phyloP scores from a whole-genome alignment of 257 asterid genomes.

The Orobanche coerulescens region DNA sequence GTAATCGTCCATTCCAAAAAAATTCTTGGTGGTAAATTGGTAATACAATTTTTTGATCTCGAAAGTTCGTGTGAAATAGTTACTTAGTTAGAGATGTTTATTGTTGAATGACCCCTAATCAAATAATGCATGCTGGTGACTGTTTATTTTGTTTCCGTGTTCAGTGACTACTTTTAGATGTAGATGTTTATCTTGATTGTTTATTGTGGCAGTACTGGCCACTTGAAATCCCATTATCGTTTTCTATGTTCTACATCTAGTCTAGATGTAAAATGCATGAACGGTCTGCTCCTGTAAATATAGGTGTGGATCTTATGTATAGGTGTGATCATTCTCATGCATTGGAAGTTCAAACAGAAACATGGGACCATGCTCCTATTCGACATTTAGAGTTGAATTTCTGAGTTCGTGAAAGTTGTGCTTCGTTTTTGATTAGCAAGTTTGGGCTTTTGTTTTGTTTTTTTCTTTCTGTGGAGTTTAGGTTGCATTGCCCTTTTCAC shows the following conservation, averaged over 20 bases:
- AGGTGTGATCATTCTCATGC: not conserved
- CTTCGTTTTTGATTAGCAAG: not conserved
- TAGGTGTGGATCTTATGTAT: conserved; percentile 9
- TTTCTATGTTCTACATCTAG: not conserved
- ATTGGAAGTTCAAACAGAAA: not conserved
- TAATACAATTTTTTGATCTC: not conserved
- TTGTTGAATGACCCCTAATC: not conserved
- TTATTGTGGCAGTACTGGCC: conserved; percentile 9
- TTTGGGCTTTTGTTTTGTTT: not conserved
- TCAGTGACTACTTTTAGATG: conserved; percentile 1
- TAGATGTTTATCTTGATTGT: conserved; percentile 2
- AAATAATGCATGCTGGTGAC: conserved; percentile 4
- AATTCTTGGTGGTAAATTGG: not conserved
- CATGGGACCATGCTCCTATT: not conserved
- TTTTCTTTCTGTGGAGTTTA: not conserved
- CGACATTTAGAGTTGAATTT: not conserved
- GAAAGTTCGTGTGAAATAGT: conserved; percentile 15
- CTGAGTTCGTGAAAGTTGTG: not conserved
- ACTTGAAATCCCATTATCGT: conserved; percentile 13
- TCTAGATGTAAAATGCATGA: conserved; percentile 1
- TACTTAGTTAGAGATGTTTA: conserved; percentile 6
- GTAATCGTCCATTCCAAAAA: conserved; percentile 31
- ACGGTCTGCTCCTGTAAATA: conserved; percentile 9
- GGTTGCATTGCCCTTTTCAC: not conserved
- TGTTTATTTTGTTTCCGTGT: conserved; percentile 1